Base-by-base conservation (phyloP, 768 basidiomycete genomes). In the Mycena alexandri region DNA sequence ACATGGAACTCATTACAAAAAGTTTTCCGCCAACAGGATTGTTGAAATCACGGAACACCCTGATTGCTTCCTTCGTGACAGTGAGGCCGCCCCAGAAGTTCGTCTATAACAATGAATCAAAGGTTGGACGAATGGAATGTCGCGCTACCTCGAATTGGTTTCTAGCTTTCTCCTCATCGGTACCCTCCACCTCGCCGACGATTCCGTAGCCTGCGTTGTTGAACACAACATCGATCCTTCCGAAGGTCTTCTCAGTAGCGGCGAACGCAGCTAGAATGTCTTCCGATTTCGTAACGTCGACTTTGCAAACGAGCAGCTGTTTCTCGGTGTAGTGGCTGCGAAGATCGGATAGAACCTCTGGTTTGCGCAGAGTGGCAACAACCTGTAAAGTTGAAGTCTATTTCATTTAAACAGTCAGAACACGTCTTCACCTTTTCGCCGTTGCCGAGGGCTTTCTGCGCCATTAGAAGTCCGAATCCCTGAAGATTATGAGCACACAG, bases 301-400 rank as follows among this genome's bases (percentile, higher is more conserved):
- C 72, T 43, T 74, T 73, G 67, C 84, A 69, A 56, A 81, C 63
- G 65, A 84, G 75, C 2, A 86, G 77, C 36, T 73, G 76, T 4
- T 75, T 70, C 25, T 73, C n/a, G 25, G 75, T 44, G 63, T 81
- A 80, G 33, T 74, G 53, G 0, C 67, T 60, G 5, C 65, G 46
- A 79, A 79, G 43, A 34, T 44, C 42, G 22, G 61, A 22, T 7
- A 85, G 74, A 11, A 58, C 71, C 9, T 72, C 77, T 2, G 84
- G 83, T 63, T 75, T 76, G 55, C 83, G 81, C 38, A 82, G 68
- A 21, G 83, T 83, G 9, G 85, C 85, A 52, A 83, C 76, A 56
- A 71, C 69, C 69, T 69, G 3, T 11, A 46, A 17, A 36, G 7
- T 16, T 58, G 12, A 52, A 48, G 42, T 42, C 33, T n/a, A 42